phyloP scores from a whole-genome alignment of 176 grass and related monocot genomes.

The Poa pratensis region DNA sequence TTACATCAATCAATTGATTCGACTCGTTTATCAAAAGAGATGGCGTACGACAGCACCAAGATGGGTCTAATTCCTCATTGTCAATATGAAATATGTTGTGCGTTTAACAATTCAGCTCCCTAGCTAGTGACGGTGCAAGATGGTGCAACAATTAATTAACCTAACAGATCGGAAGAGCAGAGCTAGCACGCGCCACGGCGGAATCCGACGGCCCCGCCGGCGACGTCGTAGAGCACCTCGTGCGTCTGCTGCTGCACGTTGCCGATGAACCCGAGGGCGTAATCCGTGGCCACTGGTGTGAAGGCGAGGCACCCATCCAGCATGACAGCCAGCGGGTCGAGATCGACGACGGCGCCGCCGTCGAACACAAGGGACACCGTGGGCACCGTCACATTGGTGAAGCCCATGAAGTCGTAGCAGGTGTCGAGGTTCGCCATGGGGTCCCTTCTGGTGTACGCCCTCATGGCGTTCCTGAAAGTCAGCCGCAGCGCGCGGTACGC shows the following conservation, averaged over 20 bases:
- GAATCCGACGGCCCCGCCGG: background rate
- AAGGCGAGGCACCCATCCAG: conserved; percentile 67
- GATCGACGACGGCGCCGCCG: conserved; percentile 10
- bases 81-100: too few species aligned
- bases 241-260: conserved; percentile 75
- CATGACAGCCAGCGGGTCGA: conserved; percentile 45
- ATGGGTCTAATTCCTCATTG: too few species aligned
- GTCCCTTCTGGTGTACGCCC: conserved; percentile 8
- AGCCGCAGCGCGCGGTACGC: conserved; percentile 58
- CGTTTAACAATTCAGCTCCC: too few species aligned
- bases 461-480: conserved; percentile 54
- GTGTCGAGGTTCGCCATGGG: conserved; percentile 38
- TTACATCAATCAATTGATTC: too few species aligned
- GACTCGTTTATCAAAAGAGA: too few species aligned
- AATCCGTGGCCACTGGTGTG: conserved; percentile 21
- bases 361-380: conserved; percentile 46
- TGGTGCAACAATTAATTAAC: too few species aligned
- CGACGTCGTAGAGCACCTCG: conserved; percentile 53
- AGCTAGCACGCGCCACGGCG: conserved; percentile 6
- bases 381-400: conserved; percentile 38
- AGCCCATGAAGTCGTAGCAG: conserved; percentile 54
- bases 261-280: conserved; percentile 45
- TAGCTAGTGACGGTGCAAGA: too few species aligned
- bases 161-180: too few species aligned
- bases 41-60: too few species aligned